Conservation (phyloP, 1,139 yeast genomes). For the Zygosaccharomyces pseudobailii region DNA sequence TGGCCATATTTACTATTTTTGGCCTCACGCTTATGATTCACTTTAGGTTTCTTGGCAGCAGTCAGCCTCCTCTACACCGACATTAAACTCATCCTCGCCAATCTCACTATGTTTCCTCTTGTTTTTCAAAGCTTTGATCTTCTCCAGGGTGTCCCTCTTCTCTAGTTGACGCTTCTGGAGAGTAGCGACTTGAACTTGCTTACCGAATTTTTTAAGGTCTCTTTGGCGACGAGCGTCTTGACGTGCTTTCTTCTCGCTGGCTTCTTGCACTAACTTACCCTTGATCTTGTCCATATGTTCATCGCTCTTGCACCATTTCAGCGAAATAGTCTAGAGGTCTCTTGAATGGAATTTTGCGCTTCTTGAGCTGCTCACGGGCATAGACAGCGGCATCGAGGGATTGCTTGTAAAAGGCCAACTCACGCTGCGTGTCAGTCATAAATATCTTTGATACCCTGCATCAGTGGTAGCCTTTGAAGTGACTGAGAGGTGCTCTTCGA, state of each 20-base stretch:
- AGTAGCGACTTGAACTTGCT: slow-evolving; percentile 92
- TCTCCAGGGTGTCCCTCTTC: slow-evolving; percentile 85
- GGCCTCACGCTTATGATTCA: slow-evolving; percentile 60
- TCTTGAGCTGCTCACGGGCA: slow-evolving; percentile 61
- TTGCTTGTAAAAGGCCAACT: slow-evolving; percentile 82
- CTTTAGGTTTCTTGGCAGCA: slow-evolving; percentile 41
- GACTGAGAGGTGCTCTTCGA: slow-evolving; percentile 78
- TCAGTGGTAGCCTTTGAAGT: slow-evolving; percentile 58
- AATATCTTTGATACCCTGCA: slow-evolving; percentile 68
- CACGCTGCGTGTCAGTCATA: slow-evolving; percentile 93
- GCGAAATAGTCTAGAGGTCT: slow-evolving; percentile 97
- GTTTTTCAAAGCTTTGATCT: slow-evolving; percentile 81
- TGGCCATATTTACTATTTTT: slow-evolving; percentile 64
- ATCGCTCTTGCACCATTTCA: slow-evolving; percentile 95
- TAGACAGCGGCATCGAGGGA: slow-evolving; percentile 77
- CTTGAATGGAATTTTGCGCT: slow-evolving; percentile 76
- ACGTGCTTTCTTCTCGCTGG: slow-evolving; percentile 84
- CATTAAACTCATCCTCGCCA: slow-evolving; percentile 46
- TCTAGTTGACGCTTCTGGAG: slow-evolving; percentile 93
- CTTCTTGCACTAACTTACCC: slow-evolving; percentile 75
- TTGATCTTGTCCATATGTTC: slow-evolving; percentile 96
- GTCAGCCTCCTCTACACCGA: slow-evolving; percentile 82
- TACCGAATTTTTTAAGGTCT: slow-evolving; percentile 93
- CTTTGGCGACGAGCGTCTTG: slow-evolving; percentile 95
- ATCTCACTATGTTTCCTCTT: slow-evolving; percentile 79